These are phyloP conservation scores for Silybum marianum DNA, from an alignment of 129 eudicot genomes.

Conservation along the genomic window DNA sequence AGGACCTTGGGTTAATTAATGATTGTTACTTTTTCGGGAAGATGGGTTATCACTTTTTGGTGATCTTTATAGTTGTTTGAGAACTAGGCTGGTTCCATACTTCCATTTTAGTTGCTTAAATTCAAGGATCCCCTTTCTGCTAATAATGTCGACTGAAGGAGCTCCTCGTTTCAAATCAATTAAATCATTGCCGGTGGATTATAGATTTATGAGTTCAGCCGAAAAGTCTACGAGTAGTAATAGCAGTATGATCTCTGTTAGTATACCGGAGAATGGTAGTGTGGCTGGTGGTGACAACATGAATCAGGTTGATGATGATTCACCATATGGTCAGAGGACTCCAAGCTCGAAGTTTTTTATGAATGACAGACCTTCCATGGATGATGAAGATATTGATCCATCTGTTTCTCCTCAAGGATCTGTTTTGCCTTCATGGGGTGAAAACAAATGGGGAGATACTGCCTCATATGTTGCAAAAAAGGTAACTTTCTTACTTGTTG, in stretches of 20 bases:
- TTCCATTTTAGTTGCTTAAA: slow-evolving; percentile 15
- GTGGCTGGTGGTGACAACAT: slow-evolving; percentile 17
- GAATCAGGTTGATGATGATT: slow-evolving; percentile 65
- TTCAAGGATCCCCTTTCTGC: slow-evolving; percentile 11
- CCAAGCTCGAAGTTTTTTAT: slow-evolving; percentile 29
- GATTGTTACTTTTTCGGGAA: slow-evolving; percentile 39
- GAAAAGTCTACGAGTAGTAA: slow-evolving; percentile 14
- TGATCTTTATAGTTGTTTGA: slow-evolving; percentile 36
- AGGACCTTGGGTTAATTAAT: slow-evolving; percentile 58
- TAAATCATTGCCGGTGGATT: slow-evolving; percentile 77
- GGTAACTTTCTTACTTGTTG: slow-evolving; percentile 43
- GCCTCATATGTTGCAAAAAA: slow-evolving; percentile 70
- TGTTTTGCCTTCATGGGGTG: slow-evolving; percentile 39
- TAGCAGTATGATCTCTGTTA: slow-evolving; percentile 33
- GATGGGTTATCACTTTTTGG: slow-evolving; percentile 53
- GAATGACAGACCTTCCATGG: slow-evolving; percentile 38
- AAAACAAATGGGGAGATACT: slow-evolving; percentile 88
- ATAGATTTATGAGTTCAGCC: slow-evolving; percentile 45
- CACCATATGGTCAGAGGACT: slow-evolving; percentile 60
- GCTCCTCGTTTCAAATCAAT: slow-evolving; percentile 52
- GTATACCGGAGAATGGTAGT: slow-evolving; percentile 50
- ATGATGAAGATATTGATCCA: slow-evolving; percentile 53
- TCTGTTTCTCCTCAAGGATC: slow-evolving; percentile 56
- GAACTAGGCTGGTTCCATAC: slow-evolving; percentile 25
- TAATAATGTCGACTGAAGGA: slow-evolving; percentile 52